Evolutionary conservation across 306 rosid genomes (phyloP), one percentile per base, ranked within the genome.

Genomic region (Glycine latifolia): DNA sequence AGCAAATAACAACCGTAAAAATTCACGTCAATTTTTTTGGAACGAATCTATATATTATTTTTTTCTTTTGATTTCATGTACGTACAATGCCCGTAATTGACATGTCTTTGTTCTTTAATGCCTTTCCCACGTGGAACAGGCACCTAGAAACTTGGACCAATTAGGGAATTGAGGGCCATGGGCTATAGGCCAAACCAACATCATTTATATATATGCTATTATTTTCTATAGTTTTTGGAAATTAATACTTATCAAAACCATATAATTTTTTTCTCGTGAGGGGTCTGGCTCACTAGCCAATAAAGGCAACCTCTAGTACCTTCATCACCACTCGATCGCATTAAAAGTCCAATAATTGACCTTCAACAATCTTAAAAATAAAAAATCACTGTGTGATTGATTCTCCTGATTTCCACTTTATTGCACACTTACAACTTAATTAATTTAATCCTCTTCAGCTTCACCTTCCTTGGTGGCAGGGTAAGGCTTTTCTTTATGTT

Each of bases 191-290:
- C 44, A 55, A 46, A 5, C 15, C 46, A 61, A 55, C 78, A 14
- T 60, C 61, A 74, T 12, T 72, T 44, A 49, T 39, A 73, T 44
- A 43, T 20, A 43, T 37, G 16, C 12, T 26, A 4, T 2, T 3
- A 1, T 43, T 53, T 49, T 6, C 66, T 69, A 16, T 48, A 4
- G 70, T 26, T 48, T 20, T 39, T 8, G 75, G 63, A 56, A 54
- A 47, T 6, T 68, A 10, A 15, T 63, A 58, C n/a, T 62, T 58
- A 65, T 67, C 58, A 56, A 73, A 78, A 10, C 65, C 75, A 67
- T 61, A 62, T 61, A 62, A 76, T 89, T 78, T 39, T 89, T 84
- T 81, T 87, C 86, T 80, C 85, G 91, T 85, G 88, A 86, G 70
- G 43, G 7, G 14, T 17, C 48, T 73, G 48, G 65, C 75, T 88